phyloP scores from a whole-genome alignment of 139 green algal species.

The Chlorella ohadii region DNA sequence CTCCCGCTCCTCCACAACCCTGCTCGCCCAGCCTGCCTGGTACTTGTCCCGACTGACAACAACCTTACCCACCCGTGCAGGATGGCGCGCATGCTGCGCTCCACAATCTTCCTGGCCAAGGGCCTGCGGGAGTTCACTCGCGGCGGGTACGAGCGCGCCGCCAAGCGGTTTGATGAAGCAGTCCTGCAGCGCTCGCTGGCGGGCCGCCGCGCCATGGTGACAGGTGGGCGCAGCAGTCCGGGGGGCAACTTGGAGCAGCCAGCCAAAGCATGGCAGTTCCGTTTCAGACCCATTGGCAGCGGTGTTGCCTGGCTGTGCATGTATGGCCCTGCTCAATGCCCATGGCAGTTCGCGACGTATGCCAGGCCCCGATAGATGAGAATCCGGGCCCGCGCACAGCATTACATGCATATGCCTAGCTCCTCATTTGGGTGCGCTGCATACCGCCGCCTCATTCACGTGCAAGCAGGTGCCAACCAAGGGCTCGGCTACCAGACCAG shows the following conservation, averaged over 20 bases:
- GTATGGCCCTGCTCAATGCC: too few relatives aligned
- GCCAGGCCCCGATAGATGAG: too few relatives aligned
- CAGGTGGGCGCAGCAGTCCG: slow-evolving; percentile 35
- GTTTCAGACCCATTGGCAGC: too few relatives aligned
- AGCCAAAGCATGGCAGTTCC: too few relatives aligned
- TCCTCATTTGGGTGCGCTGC: too few relatives aligned
- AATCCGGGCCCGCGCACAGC: too few relatives aligned
- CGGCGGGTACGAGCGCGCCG: slow-evolving; percentile 53
- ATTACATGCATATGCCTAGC: too few relatives aligned
- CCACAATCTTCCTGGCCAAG: slow-evolving; percentile 53
- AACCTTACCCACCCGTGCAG: background rate
- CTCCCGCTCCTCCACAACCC: too few relatives aligned
- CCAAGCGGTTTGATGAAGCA: slow-evolving; percentile 50
- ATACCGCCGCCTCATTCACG: too few relatives aligned
- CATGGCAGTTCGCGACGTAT: too few relatives aligned
- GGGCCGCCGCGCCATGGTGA: slow-evolving; percentile 65
- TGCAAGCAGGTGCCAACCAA: slow-evolving; percentile 63
- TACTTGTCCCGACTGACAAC: background rate
- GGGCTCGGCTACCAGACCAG: slow-evolving; percentile 63
- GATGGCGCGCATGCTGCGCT: slow-evolving; percentile 33
- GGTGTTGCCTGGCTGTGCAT: too few relatives aligned
- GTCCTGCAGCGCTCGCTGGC: slow-evolving; percentile 43
- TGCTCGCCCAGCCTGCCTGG: background rate
- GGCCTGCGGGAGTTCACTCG: slow-evolving; percentile 62
- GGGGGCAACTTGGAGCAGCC: too few relatives aligned